Evolutionary conservation across 2,329 filamentous ascomycete species (phyloP).

Genomic region (Fusarium sp.): DNA sequence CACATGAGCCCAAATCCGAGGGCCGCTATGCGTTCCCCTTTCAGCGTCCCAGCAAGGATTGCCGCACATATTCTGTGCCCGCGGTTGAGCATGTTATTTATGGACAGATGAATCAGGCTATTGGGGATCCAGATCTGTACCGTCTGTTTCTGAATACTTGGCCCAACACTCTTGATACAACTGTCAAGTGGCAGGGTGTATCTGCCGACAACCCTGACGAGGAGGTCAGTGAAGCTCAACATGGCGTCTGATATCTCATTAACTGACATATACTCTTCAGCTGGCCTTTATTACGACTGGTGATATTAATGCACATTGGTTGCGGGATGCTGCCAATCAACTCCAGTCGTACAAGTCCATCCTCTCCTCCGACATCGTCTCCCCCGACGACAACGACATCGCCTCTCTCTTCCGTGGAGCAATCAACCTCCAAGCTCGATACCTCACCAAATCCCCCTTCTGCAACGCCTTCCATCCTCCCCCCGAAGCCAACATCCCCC

Average conservation of each 20-base stretch:
- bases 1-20: constrained; percentile 77
- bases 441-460: constrained; percentile 77
- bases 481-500: constrained; percentile 65
- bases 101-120: constrained; percentile 71
- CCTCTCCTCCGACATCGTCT: constrained; percentile 59
- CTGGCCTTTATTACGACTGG: constrained; percentile 86
- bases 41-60: constrained; percentile 79
- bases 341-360: constrained; percentile 78
- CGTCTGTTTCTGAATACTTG: constrained; percentile 78
- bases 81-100: constrained; percentile 79
- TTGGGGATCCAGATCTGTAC: constrained; percentile 81
- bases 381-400: constrained; percentile 62
- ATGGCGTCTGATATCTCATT: not conserved
- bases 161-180: constrained; percentile 80
- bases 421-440: constrained; percentile 80
- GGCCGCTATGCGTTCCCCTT: constrained; percentile 81
- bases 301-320: constrained; percentile 93
- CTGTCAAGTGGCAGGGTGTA: constrained; percentile 74
- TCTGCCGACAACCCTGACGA: constrained; percentile 67
- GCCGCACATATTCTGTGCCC: constrained; percentile 82
- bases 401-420: constrained; percentile 77
- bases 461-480: constrained; percentile 97
- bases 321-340: constrained; percentile 87
- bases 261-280: constrained; percentile 43
- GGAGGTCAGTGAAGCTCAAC: constrained; percentile 55